These are phyloP conservation scores for Chaetoceros tenuissimus DNA, from an alignment of 108 stramenopile species.

Conservation along the genomic window DNA sequence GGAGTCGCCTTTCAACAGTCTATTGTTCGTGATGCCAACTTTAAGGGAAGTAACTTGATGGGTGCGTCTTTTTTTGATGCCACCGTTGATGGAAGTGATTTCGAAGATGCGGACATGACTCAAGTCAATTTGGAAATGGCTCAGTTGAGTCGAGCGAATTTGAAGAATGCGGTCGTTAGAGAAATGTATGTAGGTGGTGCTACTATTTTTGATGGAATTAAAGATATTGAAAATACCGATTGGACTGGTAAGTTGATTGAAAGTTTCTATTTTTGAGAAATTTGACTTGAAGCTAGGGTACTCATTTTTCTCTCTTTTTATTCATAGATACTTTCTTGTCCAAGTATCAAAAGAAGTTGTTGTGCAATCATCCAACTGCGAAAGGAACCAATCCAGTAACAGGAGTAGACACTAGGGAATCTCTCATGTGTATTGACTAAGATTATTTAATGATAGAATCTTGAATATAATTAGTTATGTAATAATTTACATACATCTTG, in stretches of 20 bases:
- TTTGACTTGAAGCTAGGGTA: no score
- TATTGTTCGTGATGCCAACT: constrained; percentile 86
- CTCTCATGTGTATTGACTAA: constrained; percentile 72
- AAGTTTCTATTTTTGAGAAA: not conserved
- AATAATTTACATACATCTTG: no score
- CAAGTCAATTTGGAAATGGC: constrained; percentile 80
- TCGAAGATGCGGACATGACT: constrained; percentile 77
- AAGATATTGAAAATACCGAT: constrained; percentile 74
- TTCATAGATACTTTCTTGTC: constrained; percentile 57
- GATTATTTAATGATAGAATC: no score
- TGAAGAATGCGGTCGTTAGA: constrained; percentile 67
- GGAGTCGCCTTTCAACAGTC: constrained; percentile 94
- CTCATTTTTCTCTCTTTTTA: not conserved
- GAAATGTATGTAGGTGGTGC: constrained; percentile 90
- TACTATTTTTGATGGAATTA: constrained; percentile 81
- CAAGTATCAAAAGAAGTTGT: constrained; percentile 85
- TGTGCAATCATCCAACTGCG: constrained; percentile 86
- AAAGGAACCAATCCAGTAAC: constrained; percentile 89
- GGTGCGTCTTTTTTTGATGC: constrained; percentile 92
- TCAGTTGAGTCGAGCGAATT: constrained; percentile 69
- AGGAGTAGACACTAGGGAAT: constrained; percentile 86
- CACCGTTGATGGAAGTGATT: constrained; percentile 81
- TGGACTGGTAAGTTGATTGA: constrained; percentile 43
- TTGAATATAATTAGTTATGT: no score
- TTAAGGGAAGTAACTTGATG: constrained; percentile 62